phyloP scores from a whole-genome alignment of 169 alveolate species.

The Plasmodium yoelii region DNA sequence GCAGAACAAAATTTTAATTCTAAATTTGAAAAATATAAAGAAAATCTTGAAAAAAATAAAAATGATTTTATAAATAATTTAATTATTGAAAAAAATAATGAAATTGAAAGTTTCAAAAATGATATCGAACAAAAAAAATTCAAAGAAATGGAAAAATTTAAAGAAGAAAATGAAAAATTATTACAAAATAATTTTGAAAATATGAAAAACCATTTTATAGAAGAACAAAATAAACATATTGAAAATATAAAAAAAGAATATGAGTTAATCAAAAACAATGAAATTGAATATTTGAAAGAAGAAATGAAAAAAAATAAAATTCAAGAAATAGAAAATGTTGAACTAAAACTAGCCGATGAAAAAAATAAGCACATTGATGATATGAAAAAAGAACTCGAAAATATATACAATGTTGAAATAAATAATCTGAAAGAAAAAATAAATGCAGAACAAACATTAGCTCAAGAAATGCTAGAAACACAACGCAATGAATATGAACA shows the following conservation, averaged over 20 bases:
- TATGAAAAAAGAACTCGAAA: conserved; percentile 11
- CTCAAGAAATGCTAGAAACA: neutral
- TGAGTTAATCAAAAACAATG: conserved; percentile 36
- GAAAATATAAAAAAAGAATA: conserved; percentile 22
- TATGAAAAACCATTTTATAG: conserved; percentile 8
- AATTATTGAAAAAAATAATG: conserved; percentile 58
- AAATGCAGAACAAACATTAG: neutral
- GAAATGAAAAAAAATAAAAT: conserved; percentile 26
- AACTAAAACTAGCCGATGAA: neutral
- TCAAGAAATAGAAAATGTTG: neutral
- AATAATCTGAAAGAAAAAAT: conserved; percentile 6
- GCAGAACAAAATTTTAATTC: conserved; percentile 37
- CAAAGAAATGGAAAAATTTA: conserved; percentile 24
- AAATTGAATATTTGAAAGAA: conserved; percentile 20
- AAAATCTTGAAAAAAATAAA: conserved; percentile 57
- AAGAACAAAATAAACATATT: conserved; percentile 28
- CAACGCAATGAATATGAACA: conserved; percentile 10
- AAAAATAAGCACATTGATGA: conserved; percentile 13
- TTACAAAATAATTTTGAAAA: conserved; percentile 19
- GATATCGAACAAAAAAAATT: conserved; percentile 40
- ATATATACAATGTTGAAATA: conserved; percentile 6
- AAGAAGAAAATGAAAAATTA: conserved; percentile 26
- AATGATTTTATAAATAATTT: conserved; percentile 67
- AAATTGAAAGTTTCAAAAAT: conserved; percentile 17
- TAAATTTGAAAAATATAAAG: conserved; percentile 71